Percentiles rank a stretch among this genome's conserved stretches.
phyloP scores from a whole-genome alignment of 768 basidiomycete genomes.

The Termitomyces heimii region DNA sequence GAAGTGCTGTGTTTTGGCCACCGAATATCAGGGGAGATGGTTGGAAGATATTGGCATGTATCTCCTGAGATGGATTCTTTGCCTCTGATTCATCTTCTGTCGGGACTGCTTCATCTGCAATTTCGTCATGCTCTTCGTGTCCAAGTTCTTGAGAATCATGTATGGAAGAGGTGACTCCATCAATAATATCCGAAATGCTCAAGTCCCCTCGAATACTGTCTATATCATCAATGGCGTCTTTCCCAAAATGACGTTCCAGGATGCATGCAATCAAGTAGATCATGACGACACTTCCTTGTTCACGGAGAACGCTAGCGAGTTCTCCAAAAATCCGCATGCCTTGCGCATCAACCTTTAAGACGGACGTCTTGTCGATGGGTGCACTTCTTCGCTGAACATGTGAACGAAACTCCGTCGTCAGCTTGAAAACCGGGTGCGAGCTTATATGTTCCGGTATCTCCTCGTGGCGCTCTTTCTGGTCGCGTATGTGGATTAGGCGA shows the following conservation, averaged over 20 bases:
- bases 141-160: constrained; percentile 20
- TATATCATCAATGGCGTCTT: constrained; percentile 73
- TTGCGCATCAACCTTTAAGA: constrained; percentile 54
- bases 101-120: constrained; percentile 10
- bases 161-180: constrained; percentile 38
- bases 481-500: constrained; percentile 85
- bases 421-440: constrained; percentile 69
- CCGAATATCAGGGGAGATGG: constrained; percentile 6
- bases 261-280: constrained; percentile 89
- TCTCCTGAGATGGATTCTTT: background rate
- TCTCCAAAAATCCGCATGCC: constrained; percentile 66
- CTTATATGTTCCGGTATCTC: constrained; percentile 65
- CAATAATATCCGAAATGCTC: constrained; percentile 59
- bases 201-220: constrained; percentile 57
- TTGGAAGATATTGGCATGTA: background rate
- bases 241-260: constrained; percentile 79
- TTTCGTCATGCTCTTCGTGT: constrained; percentile 19
- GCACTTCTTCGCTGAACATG: constrained; percentile 78
- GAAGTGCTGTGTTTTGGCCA: background rate
- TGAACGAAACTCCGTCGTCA: constrained; percentile 75
- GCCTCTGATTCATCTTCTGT: constrained; percentile 18
- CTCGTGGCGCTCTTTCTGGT: constrained; percentile 72
- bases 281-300: constrained; percentile 63
- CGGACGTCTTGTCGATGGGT: constrained; percentile 64
- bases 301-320: constrained; percentile 55